Percentiles rank a stretch among this genome's conserved stretches.
Conservation (phyloP, 1,284 basidiomycete genomes). For the Peniophora sp. region DNA sequence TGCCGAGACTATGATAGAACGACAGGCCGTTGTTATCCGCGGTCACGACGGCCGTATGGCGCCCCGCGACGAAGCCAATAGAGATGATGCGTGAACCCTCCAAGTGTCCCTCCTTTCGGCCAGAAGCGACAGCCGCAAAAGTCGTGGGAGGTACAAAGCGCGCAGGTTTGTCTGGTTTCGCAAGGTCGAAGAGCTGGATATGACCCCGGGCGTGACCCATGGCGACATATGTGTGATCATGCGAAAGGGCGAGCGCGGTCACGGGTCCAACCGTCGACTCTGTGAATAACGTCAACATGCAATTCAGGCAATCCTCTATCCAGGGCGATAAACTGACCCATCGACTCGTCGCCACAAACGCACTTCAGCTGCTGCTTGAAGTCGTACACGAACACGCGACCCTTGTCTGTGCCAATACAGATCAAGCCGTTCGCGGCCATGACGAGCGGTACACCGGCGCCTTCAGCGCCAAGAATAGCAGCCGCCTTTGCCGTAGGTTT, state of each 20-base stretch:
- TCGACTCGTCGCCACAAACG: constrained; percentile 62
- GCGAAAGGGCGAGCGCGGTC: constrained; percentile 84
- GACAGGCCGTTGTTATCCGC: constrained; percentile 89
- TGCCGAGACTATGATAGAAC: constrained; percentile 94
- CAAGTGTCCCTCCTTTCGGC: constrained; percentile 90
- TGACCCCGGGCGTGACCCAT: constrained; percentile 84
- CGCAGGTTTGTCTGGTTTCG: constrained; percentile 56
- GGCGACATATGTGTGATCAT: constrained; percentile 90
- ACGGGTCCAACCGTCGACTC: constrained; percentile 69
- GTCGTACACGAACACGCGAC: constrained; percentile 80
- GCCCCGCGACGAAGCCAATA: constrained; percentile 85
- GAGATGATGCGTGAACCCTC: constrained; percentile 79
- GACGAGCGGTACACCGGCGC: constrained; percentile 66
- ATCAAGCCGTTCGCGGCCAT: constrained; percentile 84
- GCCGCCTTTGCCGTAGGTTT: constrained; percentile 52
- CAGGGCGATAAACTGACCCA: constrained; percentile 40
- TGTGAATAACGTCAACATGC: constrained; percentile 19
- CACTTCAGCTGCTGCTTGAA: constrained; percentile 83
- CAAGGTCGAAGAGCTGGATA: constrained; percentile 83
- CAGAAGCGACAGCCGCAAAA: constrained; percentile 60
- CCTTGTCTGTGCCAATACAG: constrained; percentile 81
- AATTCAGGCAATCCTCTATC: background rate
- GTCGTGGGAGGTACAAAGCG: constrained; percentile 72
- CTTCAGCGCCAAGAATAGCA: constrained; percentile 48
- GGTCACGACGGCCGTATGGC: constrained; percentile 90